These are phyloP conservation scores for Barnettozyma wickerhamii DNA, from an alignment of 805 yeast genomes.

Conservation along the genomic window DNA sequence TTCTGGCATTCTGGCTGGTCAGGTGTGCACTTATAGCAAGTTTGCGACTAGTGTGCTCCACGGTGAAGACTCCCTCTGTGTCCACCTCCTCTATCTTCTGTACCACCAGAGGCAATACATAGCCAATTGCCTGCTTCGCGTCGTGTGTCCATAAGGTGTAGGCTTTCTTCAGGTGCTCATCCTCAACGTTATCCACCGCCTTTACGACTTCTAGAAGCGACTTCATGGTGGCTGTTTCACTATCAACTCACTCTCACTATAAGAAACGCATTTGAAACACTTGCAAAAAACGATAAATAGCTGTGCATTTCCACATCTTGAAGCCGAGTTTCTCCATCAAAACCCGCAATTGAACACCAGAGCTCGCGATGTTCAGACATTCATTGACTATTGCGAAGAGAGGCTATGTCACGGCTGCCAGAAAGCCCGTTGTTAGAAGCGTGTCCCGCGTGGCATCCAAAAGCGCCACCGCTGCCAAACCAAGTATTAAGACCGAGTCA, in stretches of 20 bases:
- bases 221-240: no score
- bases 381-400: background rate
- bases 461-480: constrained; percentile 1
- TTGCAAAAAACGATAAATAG: no score
- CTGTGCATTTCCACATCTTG: no score
- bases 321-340: no score
- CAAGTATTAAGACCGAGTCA: background rate
- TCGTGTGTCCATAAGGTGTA: constrained; percentile 18
- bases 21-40: constrained; percentile 28
- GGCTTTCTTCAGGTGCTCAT: background rate
- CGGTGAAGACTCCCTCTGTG: constrained; percentile 13
- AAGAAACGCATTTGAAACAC: no score
- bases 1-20: constrained; percentile 39
- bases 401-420: constrained; percentile 6
- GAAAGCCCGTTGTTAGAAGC: constrained; percentile 4
- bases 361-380: constrained; percentile 3
- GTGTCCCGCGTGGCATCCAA: constrained; percentile 2
- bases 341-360: background rate
- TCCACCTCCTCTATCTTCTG: constrained; percentile 6
- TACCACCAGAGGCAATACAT: constrained; percentile 13
- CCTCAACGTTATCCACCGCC: constrained; percentile 24
- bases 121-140: constrained; percentile 12
- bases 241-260: no score
- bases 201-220: constrained; percentile 12
- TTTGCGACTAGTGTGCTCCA: constrained; percentile 21